Evolutionary conservation across 1,139 yeast genomes (phyloP), one percentile per base, ranked within the genome.

Genomic region (Debaryomyces udenii): DNA sequence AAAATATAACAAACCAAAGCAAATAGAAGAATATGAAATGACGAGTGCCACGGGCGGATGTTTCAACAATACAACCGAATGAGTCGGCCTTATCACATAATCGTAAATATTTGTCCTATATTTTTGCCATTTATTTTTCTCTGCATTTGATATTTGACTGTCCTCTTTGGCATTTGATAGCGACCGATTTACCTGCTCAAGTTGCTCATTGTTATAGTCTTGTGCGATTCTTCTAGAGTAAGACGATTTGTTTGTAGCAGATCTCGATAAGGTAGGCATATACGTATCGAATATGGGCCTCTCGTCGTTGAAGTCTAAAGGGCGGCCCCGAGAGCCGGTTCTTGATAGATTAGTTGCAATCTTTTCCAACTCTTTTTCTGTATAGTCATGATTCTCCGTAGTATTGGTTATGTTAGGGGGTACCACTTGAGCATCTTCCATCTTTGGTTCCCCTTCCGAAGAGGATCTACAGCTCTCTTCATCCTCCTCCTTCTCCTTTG

Each of bases 11-110:
- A 78, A 76, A 6, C 83, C 83, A 62, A 87, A 87, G 40, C 86
- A 77, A 14, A 83, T 74, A 1, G 86, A 80, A 1, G 91, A 81
- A 57, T 80, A 86, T 1, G 70, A 53, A 36, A 86, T 76, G 6
- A 89, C 80, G 33, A 86, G 62, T 0, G 76, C 61, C 11, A 88
- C 91, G 0, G 95, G 94, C 0, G 96, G 95, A 55, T 84, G 83
- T 39, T 68, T 62, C 23, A 85, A 60, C 42, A 85, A 72, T 2
- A 68, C 67, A 18, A 80, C 57, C 62, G 81, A 59, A 67, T 82
- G 65, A 61, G 62, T 22, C 64, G 93, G 66, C 59, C 79, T 46
- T 52, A 66, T 38, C 56, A 60, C 46, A 59, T 77, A 45, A 64
- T 70, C 72, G 52, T 81, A 80, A 2, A 58, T 22, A 18, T 42